A percentile compares a stretch with the other conserved stretches of the same genome.
phyloP scores from a whole-genome alignment of 768 basidiomycete species.

The Boletellus ananas region DNA sequence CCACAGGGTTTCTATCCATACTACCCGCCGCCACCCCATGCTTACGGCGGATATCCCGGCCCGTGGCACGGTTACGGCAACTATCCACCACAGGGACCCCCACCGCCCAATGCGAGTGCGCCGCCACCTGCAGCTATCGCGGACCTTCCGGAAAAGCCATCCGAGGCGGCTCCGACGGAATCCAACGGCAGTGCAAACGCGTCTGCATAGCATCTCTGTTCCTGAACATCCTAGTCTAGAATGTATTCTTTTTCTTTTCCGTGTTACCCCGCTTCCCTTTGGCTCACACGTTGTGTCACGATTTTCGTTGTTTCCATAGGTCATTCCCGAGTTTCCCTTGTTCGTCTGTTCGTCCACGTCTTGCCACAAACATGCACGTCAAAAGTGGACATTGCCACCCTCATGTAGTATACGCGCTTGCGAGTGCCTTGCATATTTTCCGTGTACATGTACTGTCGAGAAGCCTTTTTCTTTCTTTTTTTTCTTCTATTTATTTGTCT shows the following conservation, averaged over 20 bases:
- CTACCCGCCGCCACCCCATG: constrained; percentile 28
- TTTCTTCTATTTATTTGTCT: neutral
- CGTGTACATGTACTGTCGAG: constrained; percentile 29
- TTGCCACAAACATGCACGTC: constrained; percentile 2
- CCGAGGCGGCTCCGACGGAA: constrained; percentile 20
- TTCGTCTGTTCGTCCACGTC: constrained; percentile 10
- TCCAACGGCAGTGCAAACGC: constrained; percentile 13
- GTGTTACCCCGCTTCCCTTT: constrained; percentile 11
- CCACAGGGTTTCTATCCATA: constrained; percentile 31
- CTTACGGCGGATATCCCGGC: constrained; percentile 29
- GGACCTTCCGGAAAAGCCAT: constrained; percentile 25
- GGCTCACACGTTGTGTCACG: constrained; percentile 13
- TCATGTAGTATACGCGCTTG: constrained; percentile 25
- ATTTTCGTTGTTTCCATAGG: constrained; percentile 28
- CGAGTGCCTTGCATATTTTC: constrained; percentile 19
- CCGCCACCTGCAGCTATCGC: constrained; percentile 12
- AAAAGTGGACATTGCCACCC: constrained; percentile 12
- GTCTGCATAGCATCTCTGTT: constrained; percentile 18
- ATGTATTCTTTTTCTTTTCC: constrained; percentile 14
- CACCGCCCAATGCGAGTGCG: constrained; percentile 16
- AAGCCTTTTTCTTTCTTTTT: neutral
- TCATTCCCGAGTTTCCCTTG: constrained; percentile 8
- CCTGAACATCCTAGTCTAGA: constrained; percentile 13
- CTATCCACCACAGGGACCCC: constrained; percentile 28
- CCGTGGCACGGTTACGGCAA: constrained; percentile 28